phyloP scores from a whole-genome alignment of 2,329 filamentous ascomycete genomes.

The Epichloe bromicola region DNA sequence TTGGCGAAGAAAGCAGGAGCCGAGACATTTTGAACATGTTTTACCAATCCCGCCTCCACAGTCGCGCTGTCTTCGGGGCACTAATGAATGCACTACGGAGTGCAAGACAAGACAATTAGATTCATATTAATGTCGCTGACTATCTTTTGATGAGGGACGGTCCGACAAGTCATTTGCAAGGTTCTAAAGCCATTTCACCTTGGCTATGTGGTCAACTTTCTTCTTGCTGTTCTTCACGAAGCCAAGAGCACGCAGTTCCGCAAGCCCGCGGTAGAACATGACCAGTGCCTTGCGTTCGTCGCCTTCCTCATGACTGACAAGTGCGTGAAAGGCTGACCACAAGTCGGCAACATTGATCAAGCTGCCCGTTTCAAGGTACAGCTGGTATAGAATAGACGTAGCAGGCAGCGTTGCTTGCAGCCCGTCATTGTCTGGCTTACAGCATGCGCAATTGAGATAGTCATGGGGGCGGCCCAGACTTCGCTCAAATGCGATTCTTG shows the following conservation, averaged over 20 bases:
- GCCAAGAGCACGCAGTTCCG: slow-evolving; percentile 74
- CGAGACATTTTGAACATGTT: neutral
- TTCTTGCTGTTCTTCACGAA: slow-evolving; percentile 83
- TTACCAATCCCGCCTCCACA: neutral
- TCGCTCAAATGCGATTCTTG: slow-evolving; percentile 57
- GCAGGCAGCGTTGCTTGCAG: slow-evolving; percentile 51
- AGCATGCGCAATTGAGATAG: slow-evolving; percentile 64
- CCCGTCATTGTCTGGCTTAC: slow-evolving; percentile 33
- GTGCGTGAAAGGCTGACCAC: slow-evolving; percentile 61
- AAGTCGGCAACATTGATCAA: slow-evolving; percentile 70
- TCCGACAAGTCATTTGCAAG: neutral
- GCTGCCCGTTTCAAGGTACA: slow-evolving; percentile 65
- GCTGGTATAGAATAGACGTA: slow-evolving; percentile 61
- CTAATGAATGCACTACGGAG: neutral
- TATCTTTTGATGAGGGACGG: too few relatives aligned
- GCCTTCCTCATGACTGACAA: slow-evolving; percentile 35
- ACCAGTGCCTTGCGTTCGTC: slow-evolving; percentile 50
- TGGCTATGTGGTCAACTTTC: slow-evolving; percentile 84
- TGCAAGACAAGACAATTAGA: neutral
- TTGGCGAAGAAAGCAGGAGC: neutral
- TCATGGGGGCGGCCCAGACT: slow-evolving; percentile 62
- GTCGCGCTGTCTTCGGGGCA: neutral
- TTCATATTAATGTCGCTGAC: neutral
- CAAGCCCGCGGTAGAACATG: slow-evolving; percentile 72
- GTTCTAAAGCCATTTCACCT: slow-evolving; percentile 61